Evolutionary conservation across 2,329 filamentous ascomycete genomes (phyloP), one percentile per base, ranked within the genome.

Genomic region (Penicillium paneum): DNA sequence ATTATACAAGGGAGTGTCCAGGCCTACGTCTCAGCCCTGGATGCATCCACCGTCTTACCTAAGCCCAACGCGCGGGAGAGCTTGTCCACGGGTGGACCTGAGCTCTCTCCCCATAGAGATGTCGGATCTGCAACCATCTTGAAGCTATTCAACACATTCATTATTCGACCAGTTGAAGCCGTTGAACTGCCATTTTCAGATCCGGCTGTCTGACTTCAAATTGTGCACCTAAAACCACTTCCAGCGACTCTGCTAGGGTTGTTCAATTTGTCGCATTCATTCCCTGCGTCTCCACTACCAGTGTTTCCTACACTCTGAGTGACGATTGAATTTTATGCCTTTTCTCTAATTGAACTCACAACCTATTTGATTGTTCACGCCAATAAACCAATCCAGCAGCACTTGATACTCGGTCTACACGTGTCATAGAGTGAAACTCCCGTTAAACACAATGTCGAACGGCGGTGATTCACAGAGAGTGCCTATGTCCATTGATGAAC

Each of bases 401-500:
- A n/a, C 29, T 19, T 26, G n/a, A 21, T 13, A 19, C 12, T 29
- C 15, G 15, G 3, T n/a, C 8, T 13, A 24, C 29, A 8, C 3
- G 13, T 5, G 39, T 11, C 29, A 29, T 29, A 21, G 21, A 46
- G n/a, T 13, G 8, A 38, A 11, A 34, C 32, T 19, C 12, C 11
- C 35, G 5, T n/a, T 29, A 35, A 35, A 26, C 45, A 56, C 17
- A 19, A 66, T 64, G 64, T 51, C 42, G 17, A 21, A 26, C 32
- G 49, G 50, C 19, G 44, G 31, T 40, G 44, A 34, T 40, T 26
- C 46, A 11, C 38, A 32, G 13, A 36, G 24, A n/a, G 50, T 54
- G 32, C 59, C 67, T 7, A 70, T 68, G 63, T 67, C 64, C 6
- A 63, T 63, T 8, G 29, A 56, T 40, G 40, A 39, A 12, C 39